Evolutionary conservation across 1,284 basidiomycete genomes (phyloP), one percentile per base, ranked within the genome.

Genomic region (Boletus mariae): DNA sequence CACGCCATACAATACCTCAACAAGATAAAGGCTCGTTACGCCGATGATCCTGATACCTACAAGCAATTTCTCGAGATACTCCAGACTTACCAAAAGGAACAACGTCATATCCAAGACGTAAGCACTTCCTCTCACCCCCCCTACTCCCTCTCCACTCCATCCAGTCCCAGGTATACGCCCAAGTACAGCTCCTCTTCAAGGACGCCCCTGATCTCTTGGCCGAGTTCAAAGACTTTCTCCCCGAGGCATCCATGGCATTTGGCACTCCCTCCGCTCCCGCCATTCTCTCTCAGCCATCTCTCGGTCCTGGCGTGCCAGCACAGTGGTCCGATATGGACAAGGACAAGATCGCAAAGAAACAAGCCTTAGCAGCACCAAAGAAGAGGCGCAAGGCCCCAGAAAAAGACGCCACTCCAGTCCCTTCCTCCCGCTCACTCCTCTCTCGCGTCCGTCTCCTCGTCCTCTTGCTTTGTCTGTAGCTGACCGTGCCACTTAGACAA

Each of bases 1-100:
- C 94, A 96, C 68, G 97, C 97, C 23, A 98, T 99, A 62, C 88
- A 93, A 64, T 99, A 96, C 70, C 87, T 99, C 62, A 98, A 98
- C 81, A 96, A 95, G 79, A 99, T 99, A 78, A 99, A 99, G 77
- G 87, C 87, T 44, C 85, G 95, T 47, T 99, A 91, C 73, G 77
- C 85, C n/a, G 85, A 90, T 58, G 94, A 98, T 60, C 87, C 90
- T 23, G 92, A 96, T 63, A 96, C 90, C 43, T 99, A 99, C 80
- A 98, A 98, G 75, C 89, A 94, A 66, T 99, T 99, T 73, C 77
- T 99, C 63, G 96, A 99, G 75, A 96, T 99, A 52, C 75, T 99
- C 60, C 97, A 99, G 77, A 91, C 92, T 31, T 98, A 98, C 73
- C 95, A 98, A 71, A 95, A 95, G 69, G 95, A 98, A 67, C 91